Evolutionary conservation across 75 land plant genomes (phyloP), one percentile per base, ranked within the genome.

Genomic region (Adiantum capillusveneris): DNA sequence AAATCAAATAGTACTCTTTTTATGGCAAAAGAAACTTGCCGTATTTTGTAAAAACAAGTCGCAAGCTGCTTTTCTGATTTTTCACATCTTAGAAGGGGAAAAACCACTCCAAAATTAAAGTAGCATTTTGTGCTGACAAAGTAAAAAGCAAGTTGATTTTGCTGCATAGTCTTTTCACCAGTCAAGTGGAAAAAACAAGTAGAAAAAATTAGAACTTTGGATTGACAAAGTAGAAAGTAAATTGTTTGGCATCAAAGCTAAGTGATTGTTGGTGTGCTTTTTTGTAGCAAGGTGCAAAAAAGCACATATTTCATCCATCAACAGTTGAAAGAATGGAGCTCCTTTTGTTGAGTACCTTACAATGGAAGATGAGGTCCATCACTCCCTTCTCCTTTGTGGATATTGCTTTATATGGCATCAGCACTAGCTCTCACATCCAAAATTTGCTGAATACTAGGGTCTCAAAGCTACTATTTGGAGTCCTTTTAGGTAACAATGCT

Each of bases 331-430:
- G 82, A 29, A 80, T 80, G 82, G 82, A 80, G 65, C 34, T 60
- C 0, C 48, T 74, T 1, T 53, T 80, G 1, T 69, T 80, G 44
- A 66, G 82, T 24, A 61, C 75, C 19, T 65, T 80, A 11, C 59
- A 75, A 7, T 80, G 82, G 82, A 34, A 77, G 56, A 80, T 80
- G 82, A 70, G 82, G 11, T 71, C 82, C 11, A 60, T 80, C 39
- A 80, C 75, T 25, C 82, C 82, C 6, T 80, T 80, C 57, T 63
- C 72, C 14, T 80, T 80, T 53, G 17, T 14, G 5, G 49, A 46
- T 5, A 46, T n/a, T 5, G 14, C 17, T 3, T 46, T 46, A 14
- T n/a, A 20, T 14, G 12, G 17, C 49, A 17, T 17, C 17, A 46
- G 14, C 6, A 20, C 14, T 5, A 46, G 49, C 49, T 20, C n/a